Evolutionary conservation across 371 early-diverging fungal species (phyloP).

Genomic region (Mucor racemosus): DNA sequence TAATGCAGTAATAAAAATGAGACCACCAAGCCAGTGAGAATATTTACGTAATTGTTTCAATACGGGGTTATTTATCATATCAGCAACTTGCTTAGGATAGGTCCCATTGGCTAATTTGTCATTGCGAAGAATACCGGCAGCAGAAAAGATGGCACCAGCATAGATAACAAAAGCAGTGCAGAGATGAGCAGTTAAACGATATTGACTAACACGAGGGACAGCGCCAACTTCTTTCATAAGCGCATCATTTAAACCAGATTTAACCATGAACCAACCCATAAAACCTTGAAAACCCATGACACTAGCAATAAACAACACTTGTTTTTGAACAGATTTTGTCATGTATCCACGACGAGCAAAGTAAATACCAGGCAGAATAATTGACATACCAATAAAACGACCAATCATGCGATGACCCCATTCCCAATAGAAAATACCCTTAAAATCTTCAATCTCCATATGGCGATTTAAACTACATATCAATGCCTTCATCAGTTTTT

Average conservation of each 20-base stretch:
- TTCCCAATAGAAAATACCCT: conserved; percentile 95
- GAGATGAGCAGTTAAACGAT: conserved; percentile 91
- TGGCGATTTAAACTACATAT: conserved; percentile 77
- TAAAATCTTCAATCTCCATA: conserved; percentile 91
- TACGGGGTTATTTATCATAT: conserved; percentile 57
- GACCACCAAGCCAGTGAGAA: conserved; percentile 61
- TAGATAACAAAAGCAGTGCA: conserved; percentile 90
- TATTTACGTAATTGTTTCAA: conserved; percentile 62
- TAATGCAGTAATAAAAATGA: conserved; percentile 87
- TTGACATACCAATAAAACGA: conserved; percentile 85
- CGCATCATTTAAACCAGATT: conserved; percentile 84
- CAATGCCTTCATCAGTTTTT: too few relatives aligned
- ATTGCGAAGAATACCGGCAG: conserved; percentile 74
- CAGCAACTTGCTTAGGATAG: conserved; percentile 43
- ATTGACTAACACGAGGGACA: conserved; percentile 92
- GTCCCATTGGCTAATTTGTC: conserved; percentile 58
- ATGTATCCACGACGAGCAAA: conserved; percentile 83
- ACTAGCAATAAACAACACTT: conserved; percentile 71
- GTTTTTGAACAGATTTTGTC: conserved; percentile 66
- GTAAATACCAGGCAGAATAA: conserved; percentile 84
- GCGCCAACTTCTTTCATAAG: conserved; percentile 78
- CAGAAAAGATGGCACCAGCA: conserved; percentile 76
- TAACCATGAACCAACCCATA: conserved; percentile 98
- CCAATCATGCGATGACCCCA: conserved; percentile 96
- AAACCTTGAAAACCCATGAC: conserved; percentile 91